Evolutionary conservation across 108 stramenopile species (phyloP).

Genomic region (Skeletonema grethae): DNA sequence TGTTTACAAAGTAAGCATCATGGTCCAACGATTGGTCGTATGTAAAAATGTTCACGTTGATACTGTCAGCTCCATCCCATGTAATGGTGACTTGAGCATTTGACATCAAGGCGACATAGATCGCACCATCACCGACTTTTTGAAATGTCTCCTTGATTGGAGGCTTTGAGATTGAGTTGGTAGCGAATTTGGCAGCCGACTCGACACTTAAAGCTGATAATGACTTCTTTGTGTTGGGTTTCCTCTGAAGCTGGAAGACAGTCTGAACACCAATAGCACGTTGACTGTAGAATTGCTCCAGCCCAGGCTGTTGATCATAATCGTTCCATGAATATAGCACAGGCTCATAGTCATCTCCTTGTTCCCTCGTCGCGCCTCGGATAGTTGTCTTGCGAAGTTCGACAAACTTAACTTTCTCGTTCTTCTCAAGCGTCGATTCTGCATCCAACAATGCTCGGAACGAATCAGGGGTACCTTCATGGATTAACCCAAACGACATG

Average conservation of each 20-base stretch:
- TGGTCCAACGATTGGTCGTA: slow-evolving; percentile 46
- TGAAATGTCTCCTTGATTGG: slow-evolving; percentile 22
- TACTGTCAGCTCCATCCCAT: slow-evolving; percentile 65
- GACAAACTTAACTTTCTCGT: slow-evolving; percentile 27
- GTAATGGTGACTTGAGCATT: slow-evolving; percentile 45
- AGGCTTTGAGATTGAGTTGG: slow-evolving; percentile 14
- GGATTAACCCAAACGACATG: slow-evolving; percentile 50
- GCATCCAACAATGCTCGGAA: slow-evolving; percentile 22
- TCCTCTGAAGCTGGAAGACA: slow-evolving; percentile 54
- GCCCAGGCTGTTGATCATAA: slow-evolving; percentile 60
- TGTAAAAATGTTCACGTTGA: slow-evolving; percentile 68
- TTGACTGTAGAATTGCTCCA: slow-evolving; percentile 68
- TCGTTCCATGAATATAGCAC: slow-evolving; percentile 44
- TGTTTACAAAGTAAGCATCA: slow-evolving; percentile 12
- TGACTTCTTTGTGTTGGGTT: slow-evolving; percentile 10
- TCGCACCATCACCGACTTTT: slow-evolving; percentile 64
- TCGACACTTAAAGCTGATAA: slow-evolving; percentile 22
- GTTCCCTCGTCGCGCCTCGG: slow-evolving; percentile 42
- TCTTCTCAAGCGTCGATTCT: slow-evolving; percentile 15
- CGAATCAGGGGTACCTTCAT: slow-evolving; percentile 35
- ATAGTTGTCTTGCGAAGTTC: slow-evolving; percentile 47
- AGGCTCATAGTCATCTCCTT: slow-evolving; percentile 28
- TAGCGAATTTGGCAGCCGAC: slow-evolving; percentile 26
- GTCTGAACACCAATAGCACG: slow-evolving; percentile 62
- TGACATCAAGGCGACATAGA: slow-evolving; percentile 38